These are phyloP conservation scores for Tulasnella calospora DNA, from an alignment of 768 basidiomycete species.

Conservation along the genomic window DNA sequence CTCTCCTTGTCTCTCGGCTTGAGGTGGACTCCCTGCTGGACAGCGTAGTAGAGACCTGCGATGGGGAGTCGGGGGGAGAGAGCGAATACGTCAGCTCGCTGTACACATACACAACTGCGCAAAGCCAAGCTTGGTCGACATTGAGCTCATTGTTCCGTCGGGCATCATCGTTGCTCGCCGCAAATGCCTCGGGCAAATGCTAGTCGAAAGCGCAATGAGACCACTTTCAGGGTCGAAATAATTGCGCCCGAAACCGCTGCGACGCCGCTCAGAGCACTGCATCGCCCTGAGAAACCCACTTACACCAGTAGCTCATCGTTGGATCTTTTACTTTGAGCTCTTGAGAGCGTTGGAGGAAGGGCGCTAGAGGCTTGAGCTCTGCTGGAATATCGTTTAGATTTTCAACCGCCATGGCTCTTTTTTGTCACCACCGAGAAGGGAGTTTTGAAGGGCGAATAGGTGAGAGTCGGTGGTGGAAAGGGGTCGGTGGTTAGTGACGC, in stretches of 20 bases:
- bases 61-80: not conserved
- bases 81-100: not conserved
- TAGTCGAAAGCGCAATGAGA: not conserved
- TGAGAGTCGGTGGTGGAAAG: not conserved
- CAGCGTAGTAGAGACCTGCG: conserved; percentile 84
- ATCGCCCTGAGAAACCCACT: conserved; percentile 35
- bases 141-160: too few species aligned
- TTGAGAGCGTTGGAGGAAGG: conserved; percentile 84
- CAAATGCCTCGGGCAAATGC: conserved; percentile 19
- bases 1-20: conserved; percentile 64
- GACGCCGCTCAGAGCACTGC: not conserved
- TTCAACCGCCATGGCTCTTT: conserved; percentile 11
- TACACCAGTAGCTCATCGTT: conserved; percentile 93
- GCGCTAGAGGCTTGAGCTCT: conserved; percentile 52
- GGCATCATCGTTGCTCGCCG: not conserved
- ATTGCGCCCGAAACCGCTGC: not conserved
- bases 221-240: conserved; percentile 11
- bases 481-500: not conserved
- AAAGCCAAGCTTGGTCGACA: not conserved
- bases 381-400: conserved; percentile 28
- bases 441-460: not conserved
- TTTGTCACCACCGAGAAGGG: not conserved
- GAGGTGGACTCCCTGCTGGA: conserved; percentile 71
- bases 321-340: conserved; percentile 81
- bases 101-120: not conserved